Conservation (phyloP, 1,139 yeast genomes). For the Zhuliangozyma parablackwelliae region DNA sequence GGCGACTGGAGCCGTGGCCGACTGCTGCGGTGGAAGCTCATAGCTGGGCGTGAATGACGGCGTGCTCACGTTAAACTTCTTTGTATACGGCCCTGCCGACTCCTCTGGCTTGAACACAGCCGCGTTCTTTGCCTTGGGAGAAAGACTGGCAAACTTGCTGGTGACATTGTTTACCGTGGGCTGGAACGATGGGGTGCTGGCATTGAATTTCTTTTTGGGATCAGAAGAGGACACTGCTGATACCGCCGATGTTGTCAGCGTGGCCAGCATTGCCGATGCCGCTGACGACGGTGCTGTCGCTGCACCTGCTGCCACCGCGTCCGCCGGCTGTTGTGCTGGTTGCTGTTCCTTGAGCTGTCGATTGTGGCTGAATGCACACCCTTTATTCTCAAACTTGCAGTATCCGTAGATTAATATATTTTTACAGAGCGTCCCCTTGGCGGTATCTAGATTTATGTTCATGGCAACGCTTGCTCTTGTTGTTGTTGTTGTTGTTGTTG, state of each 20-base stretch:
- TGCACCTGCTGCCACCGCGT: too few species aligned
- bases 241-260: conserved; percentile 4
- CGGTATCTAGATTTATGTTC: conserved; percentile 49
- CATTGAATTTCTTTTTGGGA: conserved; percentile 47
- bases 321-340: conserved; percentile 7
- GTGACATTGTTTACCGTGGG: conserved; percentile 36
- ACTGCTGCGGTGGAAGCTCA: conserved; percentile 5
- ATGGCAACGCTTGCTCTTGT: conserved; percentile 15
- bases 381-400: conserved; percentile 85
- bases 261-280: too few species aligned
- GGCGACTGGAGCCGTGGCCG: not conserved
- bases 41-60: conserved; percentile 30
- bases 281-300: too few species aligned
- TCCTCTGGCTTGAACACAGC: conserved; percentile 52
- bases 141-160: conserved; percentile 41
- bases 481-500: not conserved
- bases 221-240: conserved; percentile 2
- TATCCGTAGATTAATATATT: conserved; percentile 83
- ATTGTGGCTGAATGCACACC: conserved; percentile 79
- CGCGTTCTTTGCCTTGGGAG: conserved; percentile 54
- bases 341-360: conserved; percentile 9
- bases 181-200: conserved; percentile 64
- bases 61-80: conserved; percentile 28
- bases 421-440: conserved; percentile 79
- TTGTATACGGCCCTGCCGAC: conserved; percentile 7